Base-by-base conservation (phyloP, 768 basidiomycete genomes). In the Agaricus subrufescens region DNA sequence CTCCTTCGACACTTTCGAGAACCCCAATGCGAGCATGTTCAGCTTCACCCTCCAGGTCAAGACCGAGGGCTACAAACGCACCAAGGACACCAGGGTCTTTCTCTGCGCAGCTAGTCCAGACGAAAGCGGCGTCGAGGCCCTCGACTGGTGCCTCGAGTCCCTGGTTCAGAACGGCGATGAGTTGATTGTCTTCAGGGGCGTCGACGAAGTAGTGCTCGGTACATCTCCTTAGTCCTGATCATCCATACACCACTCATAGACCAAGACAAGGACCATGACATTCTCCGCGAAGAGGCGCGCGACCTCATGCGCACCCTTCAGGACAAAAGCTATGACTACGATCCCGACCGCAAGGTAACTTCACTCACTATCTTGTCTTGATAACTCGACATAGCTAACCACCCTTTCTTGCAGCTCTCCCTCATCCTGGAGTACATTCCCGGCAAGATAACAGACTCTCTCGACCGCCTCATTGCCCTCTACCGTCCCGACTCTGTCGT, bases 341-440 rank as follows among this genome's bases (percentile, higher is more conserved):
- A 94, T 51, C 74, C 87, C 0, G 82, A 88, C 31, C 83, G 92
- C 52, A 89, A 89, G 73, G 89, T 87, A 61, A 40, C 71, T 65
- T 14, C n/a, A 31, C 54, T 39, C 4, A 31, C 31, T 31, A 31
- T 1, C 31, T 31, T 31, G 40, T 46, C 54, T 19, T 58, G 26
- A 30, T 40, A 26, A 25, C 10, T 15, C 7, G 8, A 23, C 14
- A 40, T 29, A 40, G 27, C 47, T 50, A 50, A 25, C 46, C 50
- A 45, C 39, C 37, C 37, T 31, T 30, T 40, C 14, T 19, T 55
- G 2, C 58, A 91, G 86, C 79, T 98, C 27, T 94, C 90, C 0
- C 80, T 99, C 50, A 87, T 97, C 50, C 85, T 98, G 42, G 96
- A 98, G 73, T 94, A 89, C 67, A 90, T 98, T 48, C 91, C 94